phyloP scores from a whole-genome alignment of 768 basidiomycete genomes.

The Krasilnikovozyma curviuscula region DNA sequence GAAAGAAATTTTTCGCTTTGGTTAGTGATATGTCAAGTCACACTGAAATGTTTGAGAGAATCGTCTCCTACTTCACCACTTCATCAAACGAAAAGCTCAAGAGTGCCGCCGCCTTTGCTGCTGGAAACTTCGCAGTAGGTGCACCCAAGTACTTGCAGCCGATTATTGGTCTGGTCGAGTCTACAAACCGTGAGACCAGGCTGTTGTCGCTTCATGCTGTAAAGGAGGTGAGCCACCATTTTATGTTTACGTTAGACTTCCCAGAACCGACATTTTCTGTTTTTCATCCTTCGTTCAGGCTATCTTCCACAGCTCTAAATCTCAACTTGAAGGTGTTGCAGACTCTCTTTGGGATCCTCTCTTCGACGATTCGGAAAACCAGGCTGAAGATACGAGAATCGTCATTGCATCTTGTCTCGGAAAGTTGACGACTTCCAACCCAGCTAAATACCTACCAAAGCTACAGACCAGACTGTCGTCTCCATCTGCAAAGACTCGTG shows the following conservation, averaged over 20 bases:
- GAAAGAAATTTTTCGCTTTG: not conserved
- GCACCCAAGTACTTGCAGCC: constrained; percentile 69
- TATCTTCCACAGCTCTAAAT: constrained; percentile 71
- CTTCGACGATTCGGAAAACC: constrained; percentile 69
- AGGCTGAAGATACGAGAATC: constrained; percentile 76
- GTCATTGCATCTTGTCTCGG: constrained; percentile 93
- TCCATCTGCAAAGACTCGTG: constrained; percentile 35
- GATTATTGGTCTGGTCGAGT: constrained; percentile 46
- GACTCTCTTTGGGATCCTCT: constrained; percentile 80
- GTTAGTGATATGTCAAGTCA: constrained; percentile 68
- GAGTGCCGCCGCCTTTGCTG: constrained; percentile 82
- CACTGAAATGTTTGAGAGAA: constrained; percentile 25
- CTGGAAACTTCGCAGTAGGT: constrained; percentile 89
- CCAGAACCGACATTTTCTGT: not conserved
- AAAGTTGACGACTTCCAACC: constrained; percentile 79
- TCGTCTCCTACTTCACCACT: constrained; percentile 48
- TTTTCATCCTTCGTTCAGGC: constrained; percentile 34
- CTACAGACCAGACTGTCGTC: constrained; percentile 30
- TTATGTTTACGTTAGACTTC: not conserved
- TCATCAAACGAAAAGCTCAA: constrained; percentile 63
- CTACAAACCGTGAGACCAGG: constrained; percentile 54
- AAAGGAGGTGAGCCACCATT: constrained; percentile 47
- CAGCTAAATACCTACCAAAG: constrained; percentile 75
- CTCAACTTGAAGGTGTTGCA: constrained; percentile 67
- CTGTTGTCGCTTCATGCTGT: constrained; percentile 74